phyloP scores from a whole-genome alignment of 768 basidiomycete genomes.

The Tricholomella constricta region DNA sequence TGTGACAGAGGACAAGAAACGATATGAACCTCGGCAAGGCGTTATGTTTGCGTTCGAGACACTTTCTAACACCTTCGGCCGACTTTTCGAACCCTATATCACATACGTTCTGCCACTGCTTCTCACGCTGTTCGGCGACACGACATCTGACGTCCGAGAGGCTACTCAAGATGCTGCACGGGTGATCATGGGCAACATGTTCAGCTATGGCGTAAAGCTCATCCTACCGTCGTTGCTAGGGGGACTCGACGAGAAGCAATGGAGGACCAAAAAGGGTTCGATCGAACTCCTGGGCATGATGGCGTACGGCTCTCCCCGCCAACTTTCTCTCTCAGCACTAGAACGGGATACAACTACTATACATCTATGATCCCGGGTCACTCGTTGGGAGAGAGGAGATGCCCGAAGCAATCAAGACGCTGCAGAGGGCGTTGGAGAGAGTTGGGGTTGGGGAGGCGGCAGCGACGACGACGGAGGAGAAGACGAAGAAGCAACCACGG shows the following conservation, averaged over 20 bases:
- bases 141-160: conserved; percentile 85
- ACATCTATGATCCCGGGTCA: too few relatives aligned
- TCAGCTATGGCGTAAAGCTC: conserved; percentile 93
- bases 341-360: too few relatives aligned
- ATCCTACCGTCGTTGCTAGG: conserved; percentile 88
- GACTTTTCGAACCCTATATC: conserved; percentile 93
- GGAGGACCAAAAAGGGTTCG: conserved; percentile 96
- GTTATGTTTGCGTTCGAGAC: conserved; percentile 96
- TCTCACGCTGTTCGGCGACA: conserved; percentile 84
- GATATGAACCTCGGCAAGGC: conserved; percentile 85
- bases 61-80: conserved; percentile 80
- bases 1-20: conserved; percentile 88
- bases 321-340: conserved; percentile 94
- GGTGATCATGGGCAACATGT: conserved; percentile 94
- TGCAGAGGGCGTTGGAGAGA: too few relatives aligned
- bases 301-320: conserved; percentile 97
- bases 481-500: too few relatives aligned
- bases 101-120: conserved; percentile 81
- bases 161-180: conserved; percentile 90
- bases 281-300: conserved; percentile 97
- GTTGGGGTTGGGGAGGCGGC: too few relatives aligned
- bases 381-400: too few relatives aligned
- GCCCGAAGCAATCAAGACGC: too few relatives aligned
- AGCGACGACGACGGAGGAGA: too few relatives aligned
- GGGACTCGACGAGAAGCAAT: conserved; percentile 96